These are phyloP conservation scores for Scedosporium boydii DNA, from an alignment of 2,329 filamentous ascomycete species.

Conservation along the genomic window DNA sequence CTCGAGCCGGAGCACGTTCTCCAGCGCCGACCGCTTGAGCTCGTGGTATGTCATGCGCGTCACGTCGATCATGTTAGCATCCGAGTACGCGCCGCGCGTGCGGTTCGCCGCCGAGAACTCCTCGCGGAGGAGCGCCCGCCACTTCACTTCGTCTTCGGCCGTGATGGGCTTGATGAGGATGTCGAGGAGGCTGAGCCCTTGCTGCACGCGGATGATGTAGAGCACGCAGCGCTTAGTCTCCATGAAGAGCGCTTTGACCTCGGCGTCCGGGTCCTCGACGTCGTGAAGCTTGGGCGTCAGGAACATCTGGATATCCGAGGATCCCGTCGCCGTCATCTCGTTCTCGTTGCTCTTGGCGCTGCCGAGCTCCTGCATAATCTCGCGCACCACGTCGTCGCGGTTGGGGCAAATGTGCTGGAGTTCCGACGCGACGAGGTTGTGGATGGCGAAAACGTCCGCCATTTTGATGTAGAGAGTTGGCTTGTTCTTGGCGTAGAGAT, in stretches of 20 bases:
- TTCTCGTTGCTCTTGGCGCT: conserved; percentile 95
- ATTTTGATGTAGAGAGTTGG: conserved; percentile 99
- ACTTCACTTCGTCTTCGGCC: conserved; percentile 80
- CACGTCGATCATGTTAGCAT: conserved; percentile 79
- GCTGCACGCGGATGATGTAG: conserved; percentile 96
- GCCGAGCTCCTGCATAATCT: conserved; percentile 87
- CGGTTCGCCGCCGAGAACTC: conserved; percentile 63
- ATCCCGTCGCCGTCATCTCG: conserved; percentile 75
- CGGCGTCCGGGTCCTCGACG: conserved; percentile 84
- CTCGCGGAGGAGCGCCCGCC: conserved; percentile 71
- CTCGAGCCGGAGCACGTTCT: conserved; percentile 88
- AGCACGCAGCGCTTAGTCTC: conserved; percentile 95
- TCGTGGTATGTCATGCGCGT: conserved; percentile 84
- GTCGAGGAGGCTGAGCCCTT: conserved; percentile 83
- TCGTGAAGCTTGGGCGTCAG: conserved; percentile 84
- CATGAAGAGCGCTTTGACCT: conserved; percentile 89
- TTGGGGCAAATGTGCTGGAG: conserved; percentile 69
- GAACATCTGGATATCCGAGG: conserved; percentile 80
- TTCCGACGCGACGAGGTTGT: conserved; percentile 75
- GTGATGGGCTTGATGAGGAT: conserved; percentile 87
- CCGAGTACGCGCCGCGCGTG: conserved; percentile 80
- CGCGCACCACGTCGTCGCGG: conserved; percentile 79
- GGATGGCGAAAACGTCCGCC: conserved; percentile 92
- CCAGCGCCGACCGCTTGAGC: conserved; percentile 83
- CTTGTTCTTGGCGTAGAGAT: conserved; percentile 91